Evolutionary conservation across 371 early-diverging fungal genomes (phyloP).

Genomic region (Dichotomocladium elegans): DNA sequence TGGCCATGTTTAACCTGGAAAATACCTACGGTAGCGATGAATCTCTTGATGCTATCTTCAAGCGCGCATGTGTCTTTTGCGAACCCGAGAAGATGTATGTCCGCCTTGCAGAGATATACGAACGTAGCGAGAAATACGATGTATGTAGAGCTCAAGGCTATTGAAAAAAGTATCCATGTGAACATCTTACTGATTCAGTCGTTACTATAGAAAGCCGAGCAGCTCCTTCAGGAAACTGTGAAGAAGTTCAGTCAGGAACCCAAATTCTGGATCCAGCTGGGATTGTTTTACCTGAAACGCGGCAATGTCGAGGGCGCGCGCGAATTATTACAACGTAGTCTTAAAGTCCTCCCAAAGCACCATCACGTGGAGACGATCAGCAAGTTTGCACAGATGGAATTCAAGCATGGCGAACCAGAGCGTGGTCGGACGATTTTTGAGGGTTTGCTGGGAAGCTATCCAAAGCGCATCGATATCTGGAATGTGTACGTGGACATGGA

Average conservation of each 20-base stretch:
- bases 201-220: conserved; percentile 53
- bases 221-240: conserved; percentile 68
- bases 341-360: conserved; percentile 84
- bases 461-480: conserved; percentile 95
- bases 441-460: conserved; percentile 86
- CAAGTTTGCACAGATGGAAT: conserved; percentile 94
- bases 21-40: conserved; percentile 86
- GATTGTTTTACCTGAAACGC: conserved; percentile 71
- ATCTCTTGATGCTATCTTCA: conserved; percentile 73
- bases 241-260: conserved; percentile 85
- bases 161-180: not conserved
- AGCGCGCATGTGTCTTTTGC: conserved; percentile 76
- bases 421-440: conserved; percentile 96
- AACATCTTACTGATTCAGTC: conserved; percentile 15
- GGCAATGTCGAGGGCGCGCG: conserved; percentile 74
- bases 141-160: conserved; percentile 19
- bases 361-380: conserved; percentile 86
- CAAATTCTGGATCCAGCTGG: conserved; percentile 89
- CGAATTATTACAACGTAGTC: conserved; percentile 69
- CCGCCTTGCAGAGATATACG: conserved; percentile 86
- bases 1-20: conserved; percentile 92
- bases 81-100: conserved; percentile 87
- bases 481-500: conserved; percentile 95
- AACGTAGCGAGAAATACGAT: conserved; percentile 72
- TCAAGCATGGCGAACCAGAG: conserved; percentile 90